phyloP scores from a whole-genome alignment of 2,329 filamentous ascomycete genomes.

The Neonectria punicea region DNA sequence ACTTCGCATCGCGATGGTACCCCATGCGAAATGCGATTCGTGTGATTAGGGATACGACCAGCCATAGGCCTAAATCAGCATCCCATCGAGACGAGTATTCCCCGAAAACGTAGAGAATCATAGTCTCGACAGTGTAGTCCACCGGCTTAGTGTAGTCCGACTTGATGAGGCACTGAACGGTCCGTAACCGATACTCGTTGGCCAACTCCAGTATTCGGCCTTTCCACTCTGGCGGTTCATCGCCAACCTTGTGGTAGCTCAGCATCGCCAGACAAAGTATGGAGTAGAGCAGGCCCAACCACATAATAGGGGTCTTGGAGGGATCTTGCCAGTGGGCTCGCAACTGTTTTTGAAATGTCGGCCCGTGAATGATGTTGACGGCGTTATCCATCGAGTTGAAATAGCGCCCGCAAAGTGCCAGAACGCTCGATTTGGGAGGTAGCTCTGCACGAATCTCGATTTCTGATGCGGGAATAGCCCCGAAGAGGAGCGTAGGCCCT shows the following conservation, averaged over 20 bases:
- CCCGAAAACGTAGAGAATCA: slow-evolving; percentile 79
- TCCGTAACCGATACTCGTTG: slow-evolving; percentile 74
- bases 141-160: slow-evolving; percentile 82
- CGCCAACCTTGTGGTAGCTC: slow-evolving; percentile 81
- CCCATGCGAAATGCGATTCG: slow-evolving; percentile 75
- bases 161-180: slow-evolving; percentile 80
- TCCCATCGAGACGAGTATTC: slow-evolving; percentile 80
- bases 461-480: slow-evolving; percentile 76
- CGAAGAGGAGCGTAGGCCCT: slow-evolving; percentile 83
- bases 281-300: slow-evolving; percentile 80
- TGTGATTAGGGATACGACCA: slow-evolving; percentile 66
- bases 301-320: slow-evolving; percentile 77
- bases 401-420: slow-evolving; percentile 86
- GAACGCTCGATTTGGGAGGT: slow-evolving; percentile 83
- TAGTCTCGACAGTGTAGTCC: slow-evolving; percentile 80
- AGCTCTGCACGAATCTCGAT: slow-evolving; percentile 82
- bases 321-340: slow-evolving; percentile 76
- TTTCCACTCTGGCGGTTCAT: slow-evolving; percentile 82
- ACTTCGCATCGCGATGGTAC: slow-evolving; percentile 81
- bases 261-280: slow-evolving; percentile 82
- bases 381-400: slow-evolving; percentile 83
- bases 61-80: slow-evolving; percentile 74
- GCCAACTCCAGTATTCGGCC: slow-evolving; percentile 71
- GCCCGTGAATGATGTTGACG: slow-evolving; percentile 82
- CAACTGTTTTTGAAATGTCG: slow-evolving; percentile 83